phyloP scores from a whole-genome alignment of 2,329 filamentous ascomycete species.

The Mycosphaerella arachidis region DNA sequence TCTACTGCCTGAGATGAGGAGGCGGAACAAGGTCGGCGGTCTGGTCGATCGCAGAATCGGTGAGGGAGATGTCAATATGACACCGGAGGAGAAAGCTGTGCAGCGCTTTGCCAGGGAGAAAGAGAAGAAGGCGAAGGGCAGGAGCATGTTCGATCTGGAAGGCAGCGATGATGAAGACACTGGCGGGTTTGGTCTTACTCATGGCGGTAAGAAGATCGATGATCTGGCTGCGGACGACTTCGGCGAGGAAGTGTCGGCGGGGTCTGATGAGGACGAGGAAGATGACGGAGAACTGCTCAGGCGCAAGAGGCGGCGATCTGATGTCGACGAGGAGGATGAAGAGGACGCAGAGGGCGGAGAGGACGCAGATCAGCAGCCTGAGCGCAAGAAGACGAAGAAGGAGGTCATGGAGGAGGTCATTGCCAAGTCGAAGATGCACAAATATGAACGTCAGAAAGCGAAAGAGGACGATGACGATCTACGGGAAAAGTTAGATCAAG shows the following conservation, averaged over 20 bases:
- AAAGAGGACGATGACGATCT: constrained; percentile 94
- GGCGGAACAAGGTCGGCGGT: constrained; percentile 83
- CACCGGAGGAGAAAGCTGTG: constrained; percentile 84
- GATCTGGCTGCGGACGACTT: constrained; percentile 78
- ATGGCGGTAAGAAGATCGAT: constrained; percentile 62
- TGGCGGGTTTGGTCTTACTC: constrained; percentile 58
- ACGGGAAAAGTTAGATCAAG: constrained; percentile 76
- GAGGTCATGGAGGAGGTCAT: constrained; percentile 98
- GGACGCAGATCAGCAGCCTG: constrained; percentile 56
- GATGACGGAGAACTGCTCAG: constrained; percentile 36
- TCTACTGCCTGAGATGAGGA: constrained; percentile 82
- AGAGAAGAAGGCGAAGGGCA: constrained; percentile 70
- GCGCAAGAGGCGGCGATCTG: constrained; percentile 45
- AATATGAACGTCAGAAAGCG: constrained; percentile 84
- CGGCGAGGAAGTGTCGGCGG: constrained; percentile 37
- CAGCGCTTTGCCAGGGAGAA: constrained; percentile 89
- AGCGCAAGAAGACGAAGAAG: constrained; percentile 88
- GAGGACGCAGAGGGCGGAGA: constrained; percentile 48
- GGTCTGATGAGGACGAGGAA: constrained; percentile 28
- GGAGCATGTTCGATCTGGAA: constrained; percentile 83
- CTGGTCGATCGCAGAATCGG: constrained; percentile 91
- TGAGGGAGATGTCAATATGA: constrained; percentile 91
- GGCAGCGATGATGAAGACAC: constrained; percentile 63
- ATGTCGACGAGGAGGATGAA: constrained; percentile 54
- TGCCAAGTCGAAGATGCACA: constrained; percentile 92